Evolutionary conservation across 1,284 basidiomycete genomes (phyloP).

Genomic region (Ceratobasidium sp.): DNA sequence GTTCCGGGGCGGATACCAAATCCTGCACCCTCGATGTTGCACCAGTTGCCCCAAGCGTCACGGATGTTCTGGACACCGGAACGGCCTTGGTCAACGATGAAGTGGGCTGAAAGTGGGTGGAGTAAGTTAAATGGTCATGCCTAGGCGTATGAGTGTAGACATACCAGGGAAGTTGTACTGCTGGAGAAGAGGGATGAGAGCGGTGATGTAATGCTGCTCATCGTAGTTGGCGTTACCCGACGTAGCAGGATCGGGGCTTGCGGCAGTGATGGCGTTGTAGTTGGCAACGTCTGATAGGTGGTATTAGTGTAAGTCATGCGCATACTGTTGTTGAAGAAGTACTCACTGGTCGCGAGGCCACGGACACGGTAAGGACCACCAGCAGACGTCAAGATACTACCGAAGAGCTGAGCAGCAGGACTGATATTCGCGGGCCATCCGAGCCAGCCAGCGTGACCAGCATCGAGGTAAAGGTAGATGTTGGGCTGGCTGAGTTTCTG

Average conservation of each 20-base stretch:
- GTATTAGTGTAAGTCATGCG: background rate
- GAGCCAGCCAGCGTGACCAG: constrained; percentile 76
- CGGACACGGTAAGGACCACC: constrained; percentile 68
- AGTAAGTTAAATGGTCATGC: background rate
- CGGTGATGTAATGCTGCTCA: constrained; percentile 72
- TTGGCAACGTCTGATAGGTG: constrained; percentile 66
- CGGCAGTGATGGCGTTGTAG: constrained; percentile 70
- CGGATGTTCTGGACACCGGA: constrained; percentile 74
- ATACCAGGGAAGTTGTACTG: constrained; percentile 67
- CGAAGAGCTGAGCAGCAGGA: constrained; percentile 71
- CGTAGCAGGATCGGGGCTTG: constrained; percentile 70
- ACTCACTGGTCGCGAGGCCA: constrained; percentile 67
- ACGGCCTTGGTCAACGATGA: constrained; percentile 76
- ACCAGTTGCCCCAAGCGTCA: constrained; percentile 68
- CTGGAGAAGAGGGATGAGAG: constrained; percentile 65
- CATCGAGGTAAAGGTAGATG: constrained; percentile 57
- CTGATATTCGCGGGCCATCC: constrained; percentile 74
- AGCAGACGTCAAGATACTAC: constrained; percentile 64
- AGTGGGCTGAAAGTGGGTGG: constrained; percentile 54
- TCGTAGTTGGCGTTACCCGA: constrained; percentile 72
- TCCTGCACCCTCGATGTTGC: constrained; percentile 74
- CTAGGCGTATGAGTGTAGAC: too few relatives aligned
- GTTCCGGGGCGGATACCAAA: constrained; percentile 72
- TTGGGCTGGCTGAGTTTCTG: constrained; percentile 67
- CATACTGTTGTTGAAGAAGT: background rate